Evolutionary conservation across 352 stramenopile species (phyloP), one percentile per base, ranked within the genome.

Genomic region (Globisporangium ultimum): DNA sequence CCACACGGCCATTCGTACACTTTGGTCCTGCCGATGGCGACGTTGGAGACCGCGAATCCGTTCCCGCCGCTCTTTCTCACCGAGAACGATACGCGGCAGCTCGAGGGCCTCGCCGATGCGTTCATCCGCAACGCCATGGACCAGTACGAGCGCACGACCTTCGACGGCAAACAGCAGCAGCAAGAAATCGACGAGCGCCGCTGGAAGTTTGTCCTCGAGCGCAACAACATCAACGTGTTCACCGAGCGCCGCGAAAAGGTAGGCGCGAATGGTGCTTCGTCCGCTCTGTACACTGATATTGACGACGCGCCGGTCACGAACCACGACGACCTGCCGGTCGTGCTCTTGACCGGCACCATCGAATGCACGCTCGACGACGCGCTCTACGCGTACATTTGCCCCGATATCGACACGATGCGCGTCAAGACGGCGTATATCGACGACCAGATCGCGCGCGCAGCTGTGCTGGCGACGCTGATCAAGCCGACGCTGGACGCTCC

Each of bases 201-300:
- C 7, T 61, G 50, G 58, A 64, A 61, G 36, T 28, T 42, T 32
- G 38, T 64, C 24, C 43, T 49, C 8, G 43, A 48, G 55, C 68
- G 71, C 38, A 68, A 79, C 42, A 60, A 64, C 41, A 55, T 82
- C 41, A 55, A 64, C 18, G 67, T 77, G 36, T 82, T 64, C 51
- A 55, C 75, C 49, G 68, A 82, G 50, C 65, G 72, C 14, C 47
- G 38, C 38, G 40, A 48, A 3, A 48, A 57, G 8, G 34, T 21
- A 38, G 1, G 22, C 11, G 34, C 51, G 7, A 14, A n/a, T n/a
- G n/a, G n/a, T n/a, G n/a, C n/a, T n/a, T n/a, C n/a, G n/a, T n/a
- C n/a, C n/a, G n/a, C 34, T 14, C 24, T 34, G 12, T 21, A 46
- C 4, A 28, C 10, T 7, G 32, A 48, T 8, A 8, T 36, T 13